Evolutionary conservation across 2,329 filamentous ascomycete genomes (phyloP), one percentile per base, ranked within the genome.

Genomic region (Ceratocystis lukuohia): DNA sequence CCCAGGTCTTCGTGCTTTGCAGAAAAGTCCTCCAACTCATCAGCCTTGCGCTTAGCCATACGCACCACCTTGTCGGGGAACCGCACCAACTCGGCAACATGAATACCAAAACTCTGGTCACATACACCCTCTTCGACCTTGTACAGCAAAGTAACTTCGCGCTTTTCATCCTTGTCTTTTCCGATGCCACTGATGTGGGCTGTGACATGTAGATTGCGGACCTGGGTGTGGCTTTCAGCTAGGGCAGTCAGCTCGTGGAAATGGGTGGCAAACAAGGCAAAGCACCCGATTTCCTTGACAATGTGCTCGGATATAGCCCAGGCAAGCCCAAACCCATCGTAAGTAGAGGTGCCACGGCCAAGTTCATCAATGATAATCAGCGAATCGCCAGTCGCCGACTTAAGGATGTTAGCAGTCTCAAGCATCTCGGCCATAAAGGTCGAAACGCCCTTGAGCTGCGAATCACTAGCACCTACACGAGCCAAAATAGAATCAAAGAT

Each of bases 401-500:
- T 97, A 73, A 99, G 86, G 70, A 99, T 99, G 74, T 97, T 97
- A 70, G 94, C 91, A 1, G 94, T 99, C 75, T 99, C 94, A 25
- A 99, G 83, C 94, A 99, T 99, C 78, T 99, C 94, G 1, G 94
- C 94, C 95, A 99, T 99, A 76, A 99, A 99, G 0, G 94, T 99
- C 2, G 91, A 96, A 1, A 99, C 94, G 45, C 94, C 94, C 77
- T 97, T 97, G 69, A 99, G 87, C 75, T 97, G 94, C 5, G 90
- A 96, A 76, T 99, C 95, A 71, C 89, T 94, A 5, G 94, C 95
- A 53, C 95, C 94, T 0, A 99, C 94, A 71, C 94, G 88, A 0
- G 95, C 94, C 48, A 99, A 87, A 69, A 99, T 96, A 69, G 91
- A 94, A 77, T 99, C 94, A 74, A 96, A 99, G 67, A 99, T 91